A percentile compares a stretch with the other conserved stretches of the same genome.
Conservation (phyloP, 805 yeast genomes). For the Hanseniaspora pseudoguilliermondii region DNA sequence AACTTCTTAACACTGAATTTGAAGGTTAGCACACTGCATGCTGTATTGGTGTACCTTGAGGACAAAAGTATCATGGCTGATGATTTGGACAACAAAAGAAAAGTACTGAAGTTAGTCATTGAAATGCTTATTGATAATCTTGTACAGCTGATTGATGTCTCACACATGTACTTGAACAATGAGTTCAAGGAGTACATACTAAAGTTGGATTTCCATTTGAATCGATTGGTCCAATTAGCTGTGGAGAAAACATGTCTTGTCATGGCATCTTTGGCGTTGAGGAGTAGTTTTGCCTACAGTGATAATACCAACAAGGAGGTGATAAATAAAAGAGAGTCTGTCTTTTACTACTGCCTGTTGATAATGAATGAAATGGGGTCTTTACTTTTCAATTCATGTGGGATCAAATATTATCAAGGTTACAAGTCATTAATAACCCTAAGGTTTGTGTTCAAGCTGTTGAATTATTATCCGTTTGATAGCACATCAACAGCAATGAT, state of each 20-base stretch:
- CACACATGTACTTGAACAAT: constrained; percentile 8
- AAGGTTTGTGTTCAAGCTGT: constrained; percentile 11
- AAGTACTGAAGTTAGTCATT: not conserved
- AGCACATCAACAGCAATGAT: constrained; percentile 11
- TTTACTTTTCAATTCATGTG: constrained; percentile 12
- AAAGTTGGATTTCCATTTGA: constrained; percentile 10
- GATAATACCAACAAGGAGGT: not conserved
- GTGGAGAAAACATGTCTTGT: constrained; percentile 11
- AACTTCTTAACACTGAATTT: not conserved
- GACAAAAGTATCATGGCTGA: not conserved
- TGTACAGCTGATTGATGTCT: not conserved
- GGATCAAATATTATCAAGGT: constrained; percentile 14
- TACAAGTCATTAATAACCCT: constrained; percentile 11
- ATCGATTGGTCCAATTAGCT: constrained; percentile 10
- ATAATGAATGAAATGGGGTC: constrained; percentile 14
- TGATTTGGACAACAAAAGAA: not conserved
- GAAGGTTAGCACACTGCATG: constrained; percentile 3
- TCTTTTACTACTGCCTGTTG: not conserved
- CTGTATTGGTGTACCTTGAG: not conserved
- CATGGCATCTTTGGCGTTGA: constrained; percentile 5
- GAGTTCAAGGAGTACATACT: constrained; percentile 5
- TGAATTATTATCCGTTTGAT: constrained; percentile 13
- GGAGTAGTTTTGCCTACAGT: not conserved
- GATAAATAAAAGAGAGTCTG: not conserved
- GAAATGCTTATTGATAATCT: not conserved